A percentile compares a stretch with the other conserved stretches of the same genome.
Evolutionary conservation across 2,329 filamentous ascomycete genomes (phyloP).

Genomic region (Ramularia endophylla): DNA sequence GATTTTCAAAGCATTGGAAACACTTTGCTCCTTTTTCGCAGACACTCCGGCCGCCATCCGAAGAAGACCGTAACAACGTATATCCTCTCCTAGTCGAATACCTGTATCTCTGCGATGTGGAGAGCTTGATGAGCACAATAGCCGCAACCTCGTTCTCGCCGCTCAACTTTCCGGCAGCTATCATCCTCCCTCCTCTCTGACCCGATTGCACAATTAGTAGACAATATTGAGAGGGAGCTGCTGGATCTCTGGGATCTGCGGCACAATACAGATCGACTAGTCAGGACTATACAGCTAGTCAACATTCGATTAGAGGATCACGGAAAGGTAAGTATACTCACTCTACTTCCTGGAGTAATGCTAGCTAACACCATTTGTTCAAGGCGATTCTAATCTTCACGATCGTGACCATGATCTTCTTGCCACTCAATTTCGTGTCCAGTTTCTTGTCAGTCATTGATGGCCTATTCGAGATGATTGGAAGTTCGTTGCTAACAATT

Average conservation of each 20-base stretch:
- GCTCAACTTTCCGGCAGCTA: constrained; percentile 34
- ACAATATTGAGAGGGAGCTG: constrained; percentile 38
- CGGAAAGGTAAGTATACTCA: too few species aligned
- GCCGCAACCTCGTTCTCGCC: constrained; percentile 18
- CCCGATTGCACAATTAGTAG: constrained; percentile 34
- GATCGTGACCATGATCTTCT: constrained; percentile 14
- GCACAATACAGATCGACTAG: constrained; percentile 39
- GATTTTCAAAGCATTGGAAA: constrained; percentile 40
- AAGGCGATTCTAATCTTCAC: constrained; percentile 29
- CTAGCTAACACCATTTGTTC: too few species aligned
- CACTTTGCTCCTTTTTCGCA: constrained; percentile 39
- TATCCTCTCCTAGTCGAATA: constrained; percentile 29
- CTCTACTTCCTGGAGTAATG: too few species aligned
- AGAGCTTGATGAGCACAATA: constrained; percentile 8
- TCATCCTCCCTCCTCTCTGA: constrained; percentile 34
- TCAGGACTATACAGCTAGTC: constrained; percentile 40
- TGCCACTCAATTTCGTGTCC: constrained; percentile 10
- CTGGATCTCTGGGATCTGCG: constrained; percentile 36
- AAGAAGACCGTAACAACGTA: constrained; percentile 10
- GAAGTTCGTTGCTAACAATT: too few species aligned
- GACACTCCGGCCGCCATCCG: constrained; percentile 19
- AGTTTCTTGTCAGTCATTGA: constrained; percentile 15
- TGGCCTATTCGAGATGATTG: too few species aligned
- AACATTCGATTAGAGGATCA: constrained; percentile 43
- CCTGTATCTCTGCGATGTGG: constrained; percentile 3